A percentile compares a stretch with the other conserved stretches of the same genome.
Conservation (phyloP, 495 filamentous ascomycete species). For the Aspergillus incahuasiensis region DNA sequence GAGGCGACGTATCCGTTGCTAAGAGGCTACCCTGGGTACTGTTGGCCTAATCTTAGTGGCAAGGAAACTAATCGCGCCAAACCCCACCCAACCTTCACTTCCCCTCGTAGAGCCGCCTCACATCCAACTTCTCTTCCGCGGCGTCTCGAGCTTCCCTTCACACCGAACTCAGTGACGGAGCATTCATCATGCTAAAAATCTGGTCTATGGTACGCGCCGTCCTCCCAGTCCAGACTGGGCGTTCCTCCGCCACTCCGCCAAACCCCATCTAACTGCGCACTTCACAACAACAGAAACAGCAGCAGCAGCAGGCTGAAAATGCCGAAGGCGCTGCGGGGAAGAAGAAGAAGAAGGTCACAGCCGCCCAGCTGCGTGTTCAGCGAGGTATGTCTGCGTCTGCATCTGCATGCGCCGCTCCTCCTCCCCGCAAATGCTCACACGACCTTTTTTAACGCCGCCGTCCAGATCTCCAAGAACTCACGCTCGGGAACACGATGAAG, state of each 20-base stretch:
- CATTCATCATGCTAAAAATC: conserved; percentile 89
- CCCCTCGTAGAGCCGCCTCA: conserved; percentile 3
- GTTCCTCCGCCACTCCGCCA: neutral
- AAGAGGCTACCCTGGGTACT: neutral
- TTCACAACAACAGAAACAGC: conserved; percentile 61
- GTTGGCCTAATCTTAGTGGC: neutral
- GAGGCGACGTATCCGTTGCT: neutral
- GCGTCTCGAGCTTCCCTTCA: neutral
- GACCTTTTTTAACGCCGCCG: neutral
- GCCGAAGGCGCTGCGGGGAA: conserved; percentile 69
- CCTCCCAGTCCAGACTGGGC: neutral
- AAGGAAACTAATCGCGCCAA: neutral
- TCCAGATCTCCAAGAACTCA: conserved; percentile 86
- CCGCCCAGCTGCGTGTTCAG: conserved; percentile 91
- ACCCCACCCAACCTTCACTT: conserved; percentile 1
- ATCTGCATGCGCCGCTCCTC: neutral
- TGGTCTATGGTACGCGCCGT: conserved; percentile 84
- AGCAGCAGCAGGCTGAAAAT: conserved; percentile 87
- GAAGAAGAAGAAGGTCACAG: conserved; percentile 97
- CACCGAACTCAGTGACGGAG: neutral
- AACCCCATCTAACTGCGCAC: neutral
- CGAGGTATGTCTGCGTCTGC: conserved; percentile 59
- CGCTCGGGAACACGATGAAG: conserved; percentile 85
- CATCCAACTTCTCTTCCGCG: neutral
- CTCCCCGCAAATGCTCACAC: neutral